Evolutionary conservation across 1,139 yeast genomes (phyloP).

Genomic region (Torulaspora pretoriensis): DNA sequence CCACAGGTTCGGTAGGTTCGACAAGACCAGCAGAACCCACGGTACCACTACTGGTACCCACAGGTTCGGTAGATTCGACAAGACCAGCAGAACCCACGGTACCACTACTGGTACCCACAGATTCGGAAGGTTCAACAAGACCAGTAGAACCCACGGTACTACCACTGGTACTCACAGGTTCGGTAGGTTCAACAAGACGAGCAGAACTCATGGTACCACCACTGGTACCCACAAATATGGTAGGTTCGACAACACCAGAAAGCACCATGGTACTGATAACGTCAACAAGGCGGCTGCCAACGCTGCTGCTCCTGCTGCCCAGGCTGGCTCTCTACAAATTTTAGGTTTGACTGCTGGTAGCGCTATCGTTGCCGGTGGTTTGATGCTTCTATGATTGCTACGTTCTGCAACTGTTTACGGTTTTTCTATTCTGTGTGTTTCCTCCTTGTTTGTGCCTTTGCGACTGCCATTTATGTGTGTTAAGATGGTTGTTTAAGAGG

Average conservation of each 20-base stretch:
- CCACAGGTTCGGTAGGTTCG: constrained; percentile 48
- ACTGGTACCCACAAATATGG: constrained; percentile 48
- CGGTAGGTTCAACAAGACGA: constrained; percentile 46
- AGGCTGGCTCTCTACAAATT: constrained; percentile 24
- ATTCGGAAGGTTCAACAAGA: constrained; percentile 42
- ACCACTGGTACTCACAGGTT: constrained; percentile 44
- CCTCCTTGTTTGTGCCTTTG: constrained; percentile 1
- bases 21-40: constrained; percentile 42
- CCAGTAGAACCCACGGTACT: constrained; percentile 35
- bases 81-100: constrained; percentile 36
- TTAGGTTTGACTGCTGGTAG: constrained; percentile 38
- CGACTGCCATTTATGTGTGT: constrained; percentile 5
- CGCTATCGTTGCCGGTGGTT: constrained; percentile 40
- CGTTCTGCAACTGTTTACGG: not conserved
- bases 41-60: constrained; percentile 43
- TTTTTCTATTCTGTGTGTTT: constrained; percentile 6
- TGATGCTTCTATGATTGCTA: constrained; percentile 31
- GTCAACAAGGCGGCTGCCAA: constrained; percentile 24
- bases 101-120: constrained; percentile 45
- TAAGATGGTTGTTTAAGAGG: not conserved
- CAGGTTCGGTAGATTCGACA: constrained; percentile 43
- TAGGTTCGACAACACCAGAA: constrained; percentile 46
- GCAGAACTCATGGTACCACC: constrained; percentile 34
- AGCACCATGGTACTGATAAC: constrained; percentile 37
- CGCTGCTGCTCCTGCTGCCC: constrained; percentile 35